Conservation (phyloP, 2,329 filamentous ascomycete genomes). For the Canariomyces notabilis region DNA sequence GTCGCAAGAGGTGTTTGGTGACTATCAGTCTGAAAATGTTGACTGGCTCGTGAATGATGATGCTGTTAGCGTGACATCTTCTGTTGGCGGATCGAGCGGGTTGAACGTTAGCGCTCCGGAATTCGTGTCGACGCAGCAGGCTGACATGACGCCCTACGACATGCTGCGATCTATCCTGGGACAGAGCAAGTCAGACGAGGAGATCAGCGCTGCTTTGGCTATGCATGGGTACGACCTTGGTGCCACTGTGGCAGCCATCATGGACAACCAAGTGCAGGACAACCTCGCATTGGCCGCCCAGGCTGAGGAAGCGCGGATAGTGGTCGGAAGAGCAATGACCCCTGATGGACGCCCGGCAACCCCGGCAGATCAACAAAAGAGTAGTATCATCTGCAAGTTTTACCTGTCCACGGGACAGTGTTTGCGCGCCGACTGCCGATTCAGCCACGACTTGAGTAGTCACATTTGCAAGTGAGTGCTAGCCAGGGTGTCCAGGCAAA, state of each 20-base stretch:
- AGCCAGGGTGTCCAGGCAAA: constrained; percentile 3
- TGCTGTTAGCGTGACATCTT: constrained; percentile 73
- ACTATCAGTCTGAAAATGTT: constrained; percentile 89
- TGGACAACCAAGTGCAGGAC: constrained; percentile 75
- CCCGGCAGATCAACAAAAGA: constrained; percentile 70
- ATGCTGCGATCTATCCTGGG: constrained; percentile 94
- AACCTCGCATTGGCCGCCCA: constrained; percentile 37
- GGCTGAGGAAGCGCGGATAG: constrained; percentile 37
- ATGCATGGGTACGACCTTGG: constrained; percentile 89
- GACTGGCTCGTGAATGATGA: constrained; percentile 96
- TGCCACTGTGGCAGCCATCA: constrained; percentile 82
- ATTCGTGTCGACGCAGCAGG: constrained; percentile 62
- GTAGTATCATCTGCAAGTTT: constrained; percentile 92
- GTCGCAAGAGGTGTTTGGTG: constrained; percentile 79
- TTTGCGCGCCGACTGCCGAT: constrained; percentile 89
- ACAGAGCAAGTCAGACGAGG: constrained; percentile 83
- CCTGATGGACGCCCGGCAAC: constrained; percentile 70
- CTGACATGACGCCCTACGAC: constrained; percentile 96
- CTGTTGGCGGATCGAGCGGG: constrained; percentile 60
- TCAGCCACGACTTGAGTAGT: constrained; percentile 92
- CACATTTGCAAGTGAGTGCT: constrained; percentile 91
- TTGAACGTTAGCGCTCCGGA: constrained; percentile 79
- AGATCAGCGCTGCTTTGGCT: constrained; percentile 87
- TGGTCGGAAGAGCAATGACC: constrained; percentile 85
- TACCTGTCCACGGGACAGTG: constrained; percentile 95